A percentile compares a stretch with the other conserved stretches of the same genome.
Evolutionary conservation across 1,139 yeast genomes (phyloP).

Genomic region (Taiozyma sp.): DNA sequence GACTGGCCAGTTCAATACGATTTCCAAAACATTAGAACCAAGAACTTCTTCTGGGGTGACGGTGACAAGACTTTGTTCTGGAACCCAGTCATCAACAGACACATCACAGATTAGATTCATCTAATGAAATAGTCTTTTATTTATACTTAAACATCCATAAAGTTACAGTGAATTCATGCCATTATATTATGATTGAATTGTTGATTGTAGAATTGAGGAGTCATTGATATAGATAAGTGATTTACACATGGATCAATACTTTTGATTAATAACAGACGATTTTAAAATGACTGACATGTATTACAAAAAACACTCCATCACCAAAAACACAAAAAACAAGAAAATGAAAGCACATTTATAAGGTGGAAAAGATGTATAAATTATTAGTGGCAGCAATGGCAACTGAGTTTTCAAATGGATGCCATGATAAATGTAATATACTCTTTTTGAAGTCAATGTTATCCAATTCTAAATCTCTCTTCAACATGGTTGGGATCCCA

Average conservation of each 20-base stretch:
- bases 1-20: conserved; percentile 92
- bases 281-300: background rate
- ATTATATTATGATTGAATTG: background rate
- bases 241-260: background rate
- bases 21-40: conserved; percentile 83
- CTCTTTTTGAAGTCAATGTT: conserved; percentile 92
- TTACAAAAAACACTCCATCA: background rate
- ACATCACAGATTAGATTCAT: conserved; percentile 34
- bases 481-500: conserved; percentile 30
- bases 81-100: conserved; percentile 91
- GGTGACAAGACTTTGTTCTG: conserved; percentile 97
- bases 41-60: conserved; percentile 96
- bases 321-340: background rate
- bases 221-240: background rate
- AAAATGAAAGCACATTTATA: conserved; percentile 6
- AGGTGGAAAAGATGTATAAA: conserved; percentile 57
- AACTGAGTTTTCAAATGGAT: conserved; percentile 92
- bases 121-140: background rate
- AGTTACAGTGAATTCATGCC: conserved; percentile 1
- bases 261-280: background rate
- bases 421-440: conserved; percentile 97
- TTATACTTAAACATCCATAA: background rate
- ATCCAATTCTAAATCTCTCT: conserved; percentile 58
- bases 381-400: conserved; percentile 99
- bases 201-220: background rate